Base-by-base conservation (phyloP, 345 rosid genomes). In the Eutrema yunnanense region DNA sequence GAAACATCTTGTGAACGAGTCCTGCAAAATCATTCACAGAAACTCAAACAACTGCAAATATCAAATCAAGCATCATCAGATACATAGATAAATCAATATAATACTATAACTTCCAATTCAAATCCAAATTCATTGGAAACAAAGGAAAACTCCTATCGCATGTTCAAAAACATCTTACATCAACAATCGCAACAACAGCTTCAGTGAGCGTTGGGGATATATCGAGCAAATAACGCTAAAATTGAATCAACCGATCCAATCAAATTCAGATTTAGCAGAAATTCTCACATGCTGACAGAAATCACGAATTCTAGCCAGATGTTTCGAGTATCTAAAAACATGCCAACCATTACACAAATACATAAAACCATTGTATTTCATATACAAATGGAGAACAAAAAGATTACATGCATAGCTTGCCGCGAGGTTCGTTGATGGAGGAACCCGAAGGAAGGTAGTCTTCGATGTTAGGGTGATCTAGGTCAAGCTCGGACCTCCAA, bases 181-280 rank as follows among this genome's bases (percentile, higher is more conserved):
- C 98, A 57, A 90, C 84, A 73, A 88, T 92, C 68, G 98, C 98
- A 57, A 96, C 98, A 50, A 93, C 96, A 74, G 96, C 96, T 81
- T 92, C 98, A 5, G 96, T 86, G 7, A 92, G 85, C 14, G 92
- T 81, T 1, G 96, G 96, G 22, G 96, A 85, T 56, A 90, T 81
- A 42, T 92, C 96, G 12, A 92, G 87, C 85, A 92, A 84, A 82
- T 92, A 46, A 46, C 19, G 22, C 8, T 46, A 26, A 19, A 14
- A 7, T 0, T 49, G 0, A 54, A 62, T 19, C 9, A 62, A 12
- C 40, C 14, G 12, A 65, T 9, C 9, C 13, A 53, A 52, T 27
- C 42, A 19, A 19, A 54, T 3, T 14, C 9, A 43, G 33, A 71
- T 3, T 13, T 32, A 9, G 3, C 52, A 19, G 44, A 64, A 34